Conservation (phyloP, 2,329 filamentous ascomycete species). For the Colletotrichum zoysiae region DNA sequence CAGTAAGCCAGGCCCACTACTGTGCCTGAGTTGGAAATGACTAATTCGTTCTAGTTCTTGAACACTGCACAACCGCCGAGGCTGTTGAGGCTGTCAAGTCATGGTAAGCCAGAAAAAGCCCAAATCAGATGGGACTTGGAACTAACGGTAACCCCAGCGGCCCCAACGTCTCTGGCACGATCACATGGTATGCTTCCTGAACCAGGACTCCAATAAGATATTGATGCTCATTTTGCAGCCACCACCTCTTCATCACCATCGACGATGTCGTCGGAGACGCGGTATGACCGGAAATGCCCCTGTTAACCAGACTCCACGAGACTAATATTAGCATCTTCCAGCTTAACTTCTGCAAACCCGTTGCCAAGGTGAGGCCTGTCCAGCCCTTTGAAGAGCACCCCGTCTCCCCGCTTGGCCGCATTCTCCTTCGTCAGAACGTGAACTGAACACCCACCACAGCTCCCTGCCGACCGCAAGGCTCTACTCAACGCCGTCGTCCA, state of each 20-base stretch:
- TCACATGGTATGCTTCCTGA: conserved; percentile 48
- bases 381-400: background rate
- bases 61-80: conserved; percentile 90
- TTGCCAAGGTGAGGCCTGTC: conserved; percentile 69
- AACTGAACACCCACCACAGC: conserved; percentile 14
- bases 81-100: conserved; percentile 78
- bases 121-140: background rate
- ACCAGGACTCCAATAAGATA: background rate
- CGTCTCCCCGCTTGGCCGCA: background rate
- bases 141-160: conserved; percentile 71
- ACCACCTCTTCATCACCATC: conserved; percentile 85
- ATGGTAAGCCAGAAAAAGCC: conserved; percentile 2
- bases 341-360: conserved; percentile 79
- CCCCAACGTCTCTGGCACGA: conserved; percentile 72
- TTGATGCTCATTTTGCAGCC: conserved; percentile 62
- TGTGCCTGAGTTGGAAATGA: no score
- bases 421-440: background rate
- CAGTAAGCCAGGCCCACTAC: conserved; percentile 12
- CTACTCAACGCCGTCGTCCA: conserved; percentile 74
- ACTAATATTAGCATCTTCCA: conserved; percentile 17
- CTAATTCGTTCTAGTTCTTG: conserved; percentile 61
- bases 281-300: conserved; percentile 35
- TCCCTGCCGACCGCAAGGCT: conserved; percentile 77
- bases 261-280: conserved; percentile 75
- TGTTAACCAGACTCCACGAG: background rate